Evolutionary conservation across 768 basidiomycete genomes (phyloP).

Genomic region (Collybia sp.): DNA sequence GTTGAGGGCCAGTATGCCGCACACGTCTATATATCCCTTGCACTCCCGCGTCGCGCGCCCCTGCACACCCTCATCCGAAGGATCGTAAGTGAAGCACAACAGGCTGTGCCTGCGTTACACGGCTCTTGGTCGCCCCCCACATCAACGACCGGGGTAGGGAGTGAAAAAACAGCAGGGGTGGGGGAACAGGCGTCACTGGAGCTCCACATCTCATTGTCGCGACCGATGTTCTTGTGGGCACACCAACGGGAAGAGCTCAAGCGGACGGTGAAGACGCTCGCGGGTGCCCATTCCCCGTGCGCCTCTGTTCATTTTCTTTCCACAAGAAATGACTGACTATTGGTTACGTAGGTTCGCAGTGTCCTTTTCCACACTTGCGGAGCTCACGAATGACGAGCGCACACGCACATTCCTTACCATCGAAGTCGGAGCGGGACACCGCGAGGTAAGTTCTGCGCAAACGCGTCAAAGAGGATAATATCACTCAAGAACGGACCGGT

Average conservation of each 20-base stretch:
- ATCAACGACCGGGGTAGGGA: no score
- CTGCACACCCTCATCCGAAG: slow-evolving; percentile 43
- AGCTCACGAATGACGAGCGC: slow-evolving; percentile 74
- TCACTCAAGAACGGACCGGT: neutral
- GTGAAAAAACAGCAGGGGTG: slow-evolving; percentile 9
- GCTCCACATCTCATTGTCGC: slow-evolving; percentile 83
- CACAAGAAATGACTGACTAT: neutral
- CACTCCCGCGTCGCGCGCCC: slow-evolving; percentile 33
- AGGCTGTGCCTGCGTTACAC: slow-evolving; percentile 41
- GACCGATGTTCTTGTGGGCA: slow-evolving; percentile 73
- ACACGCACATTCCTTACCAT: slow-evolving; percentile 78
- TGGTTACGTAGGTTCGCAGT: slow-evolving; percentile 50
- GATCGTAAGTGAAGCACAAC: slow-evolving; percentile 38
- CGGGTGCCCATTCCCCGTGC: slow-evolving; percentile 43
- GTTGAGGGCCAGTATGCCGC: slow-evolving; percentile 84
- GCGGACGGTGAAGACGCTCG: slow-evolving; percentile 48
- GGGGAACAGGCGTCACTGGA: slow-evolving; percentile 25
- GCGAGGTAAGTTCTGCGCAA: slow-evolving; percentile 44
- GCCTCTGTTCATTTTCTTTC: slow-evolving; percentile 12
- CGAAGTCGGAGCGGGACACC: slow-evolving; percentile 81
- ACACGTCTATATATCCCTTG: slow-evolving; percentile 71
- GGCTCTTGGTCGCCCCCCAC: slow-evolving; percentile 26
- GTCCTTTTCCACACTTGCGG: slow-evolving; percentile 69
- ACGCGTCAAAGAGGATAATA: neutral
- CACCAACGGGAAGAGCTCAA: slow-evolving; percentile 78